These are phyloP conservation scores for Amanita rubescens DNA, from an alignment of 768 basidiomycete species.

Conservation along the genomic window DNA sequence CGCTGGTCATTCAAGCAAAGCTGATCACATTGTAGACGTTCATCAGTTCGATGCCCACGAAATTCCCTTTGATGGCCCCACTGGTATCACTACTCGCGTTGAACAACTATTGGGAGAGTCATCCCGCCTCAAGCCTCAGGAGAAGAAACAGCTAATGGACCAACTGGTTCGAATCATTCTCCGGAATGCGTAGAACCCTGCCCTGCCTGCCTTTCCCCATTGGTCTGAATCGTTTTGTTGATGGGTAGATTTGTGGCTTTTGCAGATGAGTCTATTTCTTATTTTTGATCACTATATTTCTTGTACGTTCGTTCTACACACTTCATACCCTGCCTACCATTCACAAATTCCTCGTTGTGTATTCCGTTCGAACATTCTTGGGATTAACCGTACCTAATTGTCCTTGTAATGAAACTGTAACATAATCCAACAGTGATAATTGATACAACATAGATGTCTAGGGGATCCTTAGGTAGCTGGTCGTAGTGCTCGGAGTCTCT, in stretches of 20 bases:
- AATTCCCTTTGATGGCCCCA: conserved; percentile 70
- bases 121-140: conserved; percentile 37
- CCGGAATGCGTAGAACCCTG: conserved; percentile 30
- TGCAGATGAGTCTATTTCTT: neutral
- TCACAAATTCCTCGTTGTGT: neutral
- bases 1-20: conserved; percentile 9
- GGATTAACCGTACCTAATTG: neutral
- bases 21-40: conserved; percentile 42
- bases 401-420: conserved; percentile 5
- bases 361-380: neutral
- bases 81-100: conserved; percentile 59
- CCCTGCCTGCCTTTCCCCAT: neutral
- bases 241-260: neutral
- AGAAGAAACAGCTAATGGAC: conserved; percentile 47
- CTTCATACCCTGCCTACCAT: neutral
- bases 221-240: neutral
- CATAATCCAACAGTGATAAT: neutral
- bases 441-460: neutral
- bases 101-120: conserved; percentile 50
- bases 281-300: neutral
- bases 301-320: neutral
- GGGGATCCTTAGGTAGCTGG: conserved; percentile 36
- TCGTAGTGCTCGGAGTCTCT: conserved; percentile 81
- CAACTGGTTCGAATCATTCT: conserved; percentile 55
- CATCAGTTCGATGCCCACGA: conserved; percentile 67